Base-by-base conservation (phyloP, 2,329 filamentous ascomycete genomes). In the Ophiostoma fasciatum region DNA sequence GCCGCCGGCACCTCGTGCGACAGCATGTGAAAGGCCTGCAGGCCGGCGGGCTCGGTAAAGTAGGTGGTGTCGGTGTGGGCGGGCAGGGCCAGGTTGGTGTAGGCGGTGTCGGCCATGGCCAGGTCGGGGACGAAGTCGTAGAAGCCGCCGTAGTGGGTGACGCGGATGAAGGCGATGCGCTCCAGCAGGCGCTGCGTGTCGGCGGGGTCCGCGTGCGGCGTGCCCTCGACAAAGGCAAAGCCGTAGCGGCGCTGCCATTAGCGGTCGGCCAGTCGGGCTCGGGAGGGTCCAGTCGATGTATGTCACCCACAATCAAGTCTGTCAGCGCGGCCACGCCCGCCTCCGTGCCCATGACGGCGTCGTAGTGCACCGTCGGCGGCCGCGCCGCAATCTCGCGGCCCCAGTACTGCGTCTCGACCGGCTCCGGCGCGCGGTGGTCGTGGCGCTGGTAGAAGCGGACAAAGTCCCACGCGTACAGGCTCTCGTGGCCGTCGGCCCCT, bases 21-120 rank as follows among this genome's bases (percentile, higher is more conserved):
- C 20, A 96, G 69, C 31, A 94, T 64, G 52, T 98, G 90, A 56
- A 98, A 92, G 19, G 90, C 76, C 55, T 98, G 90, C 23, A 98
- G 68, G 9, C 88, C 84, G 3, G 82, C 78, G 0, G 90, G 88
- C 44, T 96, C 88, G 17, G 75, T 85, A 59, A 96, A 96, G 57
- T 98, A 96, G 1, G 88, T 94, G 7, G 74, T 96, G 58, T 98
- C 90, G 1, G 88, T 96, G 56, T 98, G 90, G 1, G 82, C 78
- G 15, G 75, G 73, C 3, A 98, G 70, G 1, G 77, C 76, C 34
- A 90, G 66, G 48, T 80, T 84, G 2, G 88, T 94, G 60, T 96
- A 98, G 4, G 85, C 85, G 2, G 82, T 92, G 50, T 94, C 85
- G 45, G 87, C 87, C 51, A 79, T 79, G 20, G 83, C 78, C 18